phyloP scores from a whole-genome alignment of 306 rosid genomes.

The Cicer judaicum region DNA sequence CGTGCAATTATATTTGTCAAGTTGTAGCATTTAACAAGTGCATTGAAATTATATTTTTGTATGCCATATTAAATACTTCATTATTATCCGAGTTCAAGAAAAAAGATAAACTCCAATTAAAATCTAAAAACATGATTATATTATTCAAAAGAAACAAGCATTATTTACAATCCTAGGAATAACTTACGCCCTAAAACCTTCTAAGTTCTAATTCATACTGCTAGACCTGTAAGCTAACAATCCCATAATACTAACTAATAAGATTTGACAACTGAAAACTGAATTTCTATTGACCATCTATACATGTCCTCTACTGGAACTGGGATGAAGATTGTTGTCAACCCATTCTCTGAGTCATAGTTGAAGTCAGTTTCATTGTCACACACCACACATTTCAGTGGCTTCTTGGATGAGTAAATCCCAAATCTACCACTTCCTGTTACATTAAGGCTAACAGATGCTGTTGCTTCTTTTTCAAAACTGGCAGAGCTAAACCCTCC shows the following conservation, averaged over 20 bases:
- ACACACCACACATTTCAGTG: slow-evolving; percentile 52
- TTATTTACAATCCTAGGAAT: not conserved
- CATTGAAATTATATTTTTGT: no score
- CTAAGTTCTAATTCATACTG: no score
- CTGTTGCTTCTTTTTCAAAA: not conserved
- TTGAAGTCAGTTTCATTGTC: slow-evolving; percentile 47
- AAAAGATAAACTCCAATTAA: no score
- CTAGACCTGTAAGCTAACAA: no score
- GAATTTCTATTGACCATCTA: slow-evolving; percentile 60
- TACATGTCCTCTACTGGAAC: slow-evolving; percentile 58
- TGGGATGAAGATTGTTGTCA: slow-evolving; percentile 56
- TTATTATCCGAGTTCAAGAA: no score
- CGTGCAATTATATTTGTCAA: no score
- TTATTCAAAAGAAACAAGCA: not conserved
- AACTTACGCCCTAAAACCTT: no score
- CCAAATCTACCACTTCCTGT: slow-evolving; percentile 35
- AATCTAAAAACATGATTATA: not conserved
- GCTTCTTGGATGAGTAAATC: slow-evolving; percentile 11
- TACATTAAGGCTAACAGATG: not conserved
- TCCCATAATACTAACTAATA: not conserved
- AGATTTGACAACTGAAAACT: slow-evolving; percentile 43
- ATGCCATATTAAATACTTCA: no score
- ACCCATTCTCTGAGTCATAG: slow-evolving; percentile 57
- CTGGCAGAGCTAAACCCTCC: not conserved
- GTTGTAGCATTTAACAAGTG: no score